Conservation (phyloP, 2,329 filamentous ascomycete genomes). For the Gliomastix tumulicola region DNA sequence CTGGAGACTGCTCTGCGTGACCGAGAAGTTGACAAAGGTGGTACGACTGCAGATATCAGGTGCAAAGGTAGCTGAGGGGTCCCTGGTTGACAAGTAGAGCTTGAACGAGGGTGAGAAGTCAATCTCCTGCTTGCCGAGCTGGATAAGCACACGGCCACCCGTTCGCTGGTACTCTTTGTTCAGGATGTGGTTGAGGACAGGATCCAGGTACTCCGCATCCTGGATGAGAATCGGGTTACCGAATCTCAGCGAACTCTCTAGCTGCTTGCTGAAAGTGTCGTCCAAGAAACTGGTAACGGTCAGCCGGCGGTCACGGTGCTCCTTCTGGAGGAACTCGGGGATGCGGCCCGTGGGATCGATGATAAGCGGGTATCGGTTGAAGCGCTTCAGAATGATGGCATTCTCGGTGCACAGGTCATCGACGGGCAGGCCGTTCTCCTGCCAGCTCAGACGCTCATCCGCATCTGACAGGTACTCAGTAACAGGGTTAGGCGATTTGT, state of each 20-base stretch:
- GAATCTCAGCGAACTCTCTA: slow-evolving; percentile 94
- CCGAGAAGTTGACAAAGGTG: slow-evolving; percentile 98
- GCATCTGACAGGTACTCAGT: slow-evolving; percentile 96
- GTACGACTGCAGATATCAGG: slow-evolving; percentile 97
- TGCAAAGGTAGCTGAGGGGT: slow-evolving; percentile 91
- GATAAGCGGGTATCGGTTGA: slow-evolving; percentile 97
- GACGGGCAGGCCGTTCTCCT: slow-evolving; percentile 86
- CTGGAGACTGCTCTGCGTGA: slow-evolving; percentile 96
- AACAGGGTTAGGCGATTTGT: slow-evolving; percentile 88
- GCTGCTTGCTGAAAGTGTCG: slow-evolving; percentile 94
- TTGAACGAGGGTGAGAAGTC: slow-evolving; percentile 97
- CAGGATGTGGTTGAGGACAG: slow-evolving; percentile 94
- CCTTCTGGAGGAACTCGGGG: slow-evolving; percentile 90
- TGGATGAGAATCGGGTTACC: slow-evolving; percentile 98
- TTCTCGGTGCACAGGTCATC: slow-evolving; percentile 99
- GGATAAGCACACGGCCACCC: slow-evolving; percentile 93
- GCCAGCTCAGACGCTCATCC: slow-evolving; percentile 91
- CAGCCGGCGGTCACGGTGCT: slow-evolving; percentile 86
- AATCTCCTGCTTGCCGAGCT: slow-evolving; percentile 97
- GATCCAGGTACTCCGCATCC: slow-evolving; percentile 94
- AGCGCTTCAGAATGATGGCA: slow-evolving; percentile 92
- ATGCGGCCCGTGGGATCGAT: slow-evolving; percentile 95
- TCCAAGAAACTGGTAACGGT: slow-evolving; percentile 98
- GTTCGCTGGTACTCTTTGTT: slow-evolving; percentile 99
- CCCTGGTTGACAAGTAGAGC: slow-evolving; percentile 88